These are phyloP conservation scores for Claviceps quebecensis DNA, from an alignment of 2,329 filamentous ascomycete genomes.

Conservation along the genomic window DNA sequence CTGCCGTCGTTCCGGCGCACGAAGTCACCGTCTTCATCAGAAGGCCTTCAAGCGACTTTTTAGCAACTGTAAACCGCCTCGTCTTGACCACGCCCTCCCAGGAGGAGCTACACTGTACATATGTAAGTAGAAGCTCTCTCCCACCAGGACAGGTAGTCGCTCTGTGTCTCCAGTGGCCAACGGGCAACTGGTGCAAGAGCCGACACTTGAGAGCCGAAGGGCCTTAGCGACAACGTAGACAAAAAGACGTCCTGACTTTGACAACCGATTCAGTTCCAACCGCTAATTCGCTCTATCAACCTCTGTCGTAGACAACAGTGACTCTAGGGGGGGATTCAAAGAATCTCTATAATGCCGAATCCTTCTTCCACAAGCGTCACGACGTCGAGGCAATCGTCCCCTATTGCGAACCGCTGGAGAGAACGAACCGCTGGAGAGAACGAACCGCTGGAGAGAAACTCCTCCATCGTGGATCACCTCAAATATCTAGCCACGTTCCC, in stretches of 20 bases:
- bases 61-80: too few relatives aligned
- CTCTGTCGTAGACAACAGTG: background rate
- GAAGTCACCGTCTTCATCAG: background rate
- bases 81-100: background rate
- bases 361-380: conserved; percentile 31
- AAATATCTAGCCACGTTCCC: conserved; percentile 41
- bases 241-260: background rate
- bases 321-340: background rate
- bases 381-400: conserved; percentile 32
- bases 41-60: background rate
- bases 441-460: conserved; percentile 24
- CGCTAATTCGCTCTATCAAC: background rate
- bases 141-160: background rate
- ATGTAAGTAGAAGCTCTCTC: background rate
- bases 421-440: too few relatives aligned
- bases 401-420: conserved; percentile 23
- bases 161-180: background rate
- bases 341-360: conserved; percentile 15
- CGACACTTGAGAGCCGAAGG: background rate
- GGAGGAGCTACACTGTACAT: background rate
- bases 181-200: background rate
- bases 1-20: background rate
- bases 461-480: conserved; percentile 27
- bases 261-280: background rate
- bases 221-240: background rate